A percentile compares a stretch with the other conserved stretches of the same genome.
Evolutionary conservation across 257 asterid genomes (phyloP).

Genomic region (Rubia yunnanensis): DNA sequence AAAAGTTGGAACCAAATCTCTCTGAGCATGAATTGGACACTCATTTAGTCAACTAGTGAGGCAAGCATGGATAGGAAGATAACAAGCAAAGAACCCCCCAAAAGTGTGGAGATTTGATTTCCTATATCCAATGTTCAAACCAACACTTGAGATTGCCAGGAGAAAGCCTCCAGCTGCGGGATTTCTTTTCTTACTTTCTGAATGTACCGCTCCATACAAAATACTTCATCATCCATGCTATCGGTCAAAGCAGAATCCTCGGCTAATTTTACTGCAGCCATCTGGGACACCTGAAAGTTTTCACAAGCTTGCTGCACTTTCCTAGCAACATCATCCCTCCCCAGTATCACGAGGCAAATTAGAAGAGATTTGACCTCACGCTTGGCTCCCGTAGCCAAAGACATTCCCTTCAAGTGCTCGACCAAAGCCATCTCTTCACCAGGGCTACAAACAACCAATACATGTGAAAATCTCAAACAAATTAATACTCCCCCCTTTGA

Average conservation of each 20-base stretch:
- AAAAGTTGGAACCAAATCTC: too few relatives aligned
- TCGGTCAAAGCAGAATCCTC: conserved; percentile 43
- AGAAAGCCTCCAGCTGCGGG: conserved; percentile 52
- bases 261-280: conserved; percentile 69
- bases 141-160: conserved; percentile 62
- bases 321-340: conserved; percentile 61
- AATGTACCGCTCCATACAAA: conserved; percentile 49
- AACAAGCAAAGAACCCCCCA: not conserved
- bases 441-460: conserved; percentile 38
- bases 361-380: conserved; percentile 60
- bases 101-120: not conserved
- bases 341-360: conserved; percentile 63
- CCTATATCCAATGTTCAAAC: conserved; percentile 20
- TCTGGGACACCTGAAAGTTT: conserved; percentile 75
- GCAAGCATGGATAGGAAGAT: not conserved
- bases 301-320: conserved; percentile 56
- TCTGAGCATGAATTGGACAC: too few relatives aligned
- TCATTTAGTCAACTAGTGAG: not conserved
- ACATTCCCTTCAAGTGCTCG: conserved; percentile 83
- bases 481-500: too few relatives aligned
- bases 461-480: conserved; percentile 2
- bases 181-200: conserved; percentile 36
- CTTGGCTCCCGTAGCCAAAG: conserved; percentile 62
- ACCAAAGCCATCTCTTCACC: conserved; percentile 86
- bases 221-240: conserved; percentile 38